These are phyloP conservation scores for Poronia punctata DNA, from an alignment of 495 filamentous ascomycete species.

Conservation along the genomic window DNA sequence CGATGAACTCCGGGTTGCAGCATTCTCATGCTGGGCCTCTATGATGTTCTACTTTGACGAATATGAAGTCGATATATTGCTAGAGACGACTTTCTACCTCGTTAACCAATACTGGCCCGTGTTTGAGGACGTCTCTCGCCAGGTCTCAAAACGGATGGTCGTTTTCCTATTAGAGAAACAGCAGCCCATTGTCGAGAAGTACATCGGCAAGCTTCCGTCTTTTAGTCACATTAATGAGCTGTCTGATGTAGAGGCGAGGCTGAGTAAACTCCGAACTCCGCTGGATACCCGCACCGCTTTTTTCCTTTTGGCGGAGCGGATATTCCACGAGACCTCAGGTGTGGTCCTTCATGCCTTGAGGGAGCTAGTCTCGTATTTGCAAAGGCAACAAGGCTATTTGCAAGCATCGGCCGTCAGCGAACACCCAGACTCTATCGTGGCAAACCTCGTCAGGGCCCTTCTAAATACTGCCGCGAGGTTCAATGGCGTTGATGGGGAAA, in stretches of 20 bases:
- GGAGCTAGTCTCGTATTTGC: slow-evolving; percentile 69
- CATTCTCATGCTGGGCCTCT: slow-evolving; percentile 76
- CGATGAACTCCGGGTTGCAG: slow-evolving; percentile 62
- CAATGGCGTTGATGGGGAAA: slow-evolving; percentile 55
- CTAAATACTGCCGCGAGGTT: slow-evolving; percentile 80
- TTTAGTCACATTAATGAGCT: slow-evolving; percentile 65
- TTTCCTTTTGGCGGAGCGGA: slow-evolving; percentile 60
- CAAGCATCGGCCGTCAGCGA: slow-evolving; percentile 78
- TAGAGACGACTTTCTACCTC: slow-evolving; percentile 84
- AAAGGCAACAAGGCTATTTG: slow-evolving; percentile 67
- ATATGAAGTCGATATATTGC: slow-evolving; percentile 66
- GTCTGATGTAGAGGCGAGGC: slow-evolving; percentile 52
- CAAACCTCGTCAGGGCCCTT: slow-evolving; percentile 62
- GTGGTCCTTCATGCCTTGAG: slow-evolving; percentile 73
- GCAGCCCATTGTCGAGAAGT: slow-evolving; percentile 49
- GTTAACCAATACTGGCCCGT: slow-evolving; percentile 71
- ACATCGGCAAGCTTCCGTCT: slow-evolving; percentile 68
- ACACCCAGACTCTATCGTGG: slow-evolving; percentile 71
- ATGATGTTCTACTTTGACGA: slow-evolving; percentile 67
- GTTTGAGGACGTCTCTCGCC: slow-evolving; percentile 54
- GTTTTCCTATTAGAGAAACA: slow-evolving; percentile 58
- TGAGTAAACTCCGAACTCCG: slow-evolving; percentile 55
- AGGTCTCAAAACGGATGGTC: slow-evolving; percentile 54
- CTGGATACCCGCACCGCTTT: slow-evolving; percentile 54
- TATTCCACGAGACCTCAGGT: slow-evolving; percentile 72